These are phyloP conservation scores for Barnettozyma wickerhamii DNA, from an alignment of 805 yeast genomes.

Conservation along the genomic window DNA sequence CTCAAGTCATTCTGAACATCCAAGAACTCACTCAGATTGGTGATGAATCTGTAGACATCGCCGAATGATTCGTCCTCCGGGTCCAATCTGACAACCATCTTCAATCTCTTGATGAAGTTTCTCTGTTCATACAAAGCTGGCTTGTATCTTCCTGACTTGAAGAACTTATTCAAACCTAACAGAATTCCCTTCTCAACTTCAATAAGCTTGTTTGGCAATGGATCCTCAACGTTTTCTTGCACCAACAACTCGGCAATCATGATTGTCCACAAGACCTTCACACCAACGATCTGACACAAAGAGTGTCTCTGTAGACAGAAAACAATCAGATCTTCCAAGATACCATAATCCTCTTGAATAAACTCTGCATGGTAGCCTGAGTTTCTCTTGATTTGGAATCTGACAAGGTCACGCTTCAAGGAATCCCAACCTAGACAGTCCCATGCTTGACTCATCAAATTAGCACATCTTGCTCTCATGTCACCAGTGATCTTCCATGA, in stretches of 20 bases:
- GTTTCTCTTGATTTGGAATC: constrained; percentile 57
- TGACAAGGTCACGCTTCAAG: constrained; percentile 43
- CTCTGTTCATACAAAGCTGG: constrained; percentile 54
- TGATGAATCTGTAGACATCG: constrained; percentile 45
- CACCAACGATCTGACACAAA: constrained; percentile 57
- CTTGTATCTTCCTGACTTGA: constrained; percentile 50
- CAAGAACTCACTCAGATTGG: constrained; percentile 55
- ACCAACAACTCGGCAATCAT: constrained; percentile 61
- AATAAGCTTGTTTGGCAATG: constrained; percentile 46
- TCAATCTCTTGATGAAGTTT: constrained; percentile 46
- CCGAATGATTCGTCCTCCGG: constrained; percentile 59
- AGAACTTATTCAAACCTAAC: constrained; percentile 59
- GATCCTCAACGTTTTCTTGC: constrained; percentile 54
- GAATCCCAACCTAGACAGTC: constrained; percentile 64
- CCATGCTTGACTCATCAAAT: constrained; percentile 62
- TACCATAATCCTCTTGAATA: constrained; percentile 50
- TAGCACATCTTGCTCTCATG: constrained; percentile 55
- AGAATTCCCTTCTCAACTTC: constrained; percentile 63
- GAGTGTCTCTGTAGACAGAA: constrained; percentile 66
- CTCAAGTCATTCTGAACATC: constrained; percentile 61
- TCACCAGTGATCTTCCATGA: constrained; percentile 59
- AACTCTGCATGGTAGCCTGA: constrained; percentile 74
- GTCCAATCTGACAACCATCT: constrained; percentile 47
- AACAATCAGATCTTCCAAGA: constrained; percentile 60
- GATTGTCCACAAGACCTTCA: constrained; percentile 64